Percentiles rank a stretch among this genome's conserved stretches.
Evolutionary conservation across 495 filamentous ascomycete species (phyloP).

Genomic region (Trypethelium eluteriae): DNA sequence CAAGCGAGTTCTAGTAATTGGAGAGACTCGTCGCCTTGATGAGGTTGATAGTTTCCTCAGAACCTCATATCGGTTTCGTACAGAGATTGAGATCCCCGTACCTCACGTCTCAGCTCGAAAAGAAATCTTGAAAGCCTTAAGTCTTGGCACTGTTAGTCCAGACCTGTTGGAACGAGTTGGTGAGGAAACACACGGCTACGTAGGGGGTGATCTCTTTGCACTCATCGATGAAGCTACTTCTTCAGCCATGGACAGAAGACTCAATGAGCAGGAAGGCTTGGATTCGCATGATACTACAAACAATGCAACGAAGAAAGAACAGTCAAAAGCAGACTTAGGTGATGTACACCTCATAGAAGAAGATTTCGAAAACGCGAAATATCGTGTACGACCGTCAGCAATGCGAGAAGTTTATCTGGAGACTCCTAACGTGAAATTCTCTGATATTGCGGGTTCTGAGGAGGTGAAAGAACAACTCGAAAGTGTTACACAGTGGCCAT

Average conservation of each 20-base stretch:
- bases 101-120: slow-evolving; percentile 64
- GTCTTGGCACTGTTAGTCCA: slow-evolving; percentile 37
- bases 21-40: slow-evolving; percentile 62
- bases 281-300: slow-evolving; percentile 15
- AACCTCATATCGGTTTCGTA: slow-evolving; percentile 55
- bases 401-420: slow-evolving; percentile 89
- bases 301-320: slow-evolving; percentile 12
- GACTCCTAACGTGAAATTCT: slow-evolving; percentile 77
- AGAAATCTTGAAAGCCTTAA: slow-evolving; percentile 60
- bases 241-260: not conserved
- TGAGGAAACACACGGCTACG: slow-evolving; percentile 59
- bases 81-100: slow-evolving; percentile 71
- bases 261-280: slow-evolving; percentile 1
- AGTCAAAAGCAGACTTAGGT: not conserved
- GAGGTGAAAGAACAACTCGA: slow-evolving; percentile 65
- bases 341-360: slow-evolving; percentile 29
- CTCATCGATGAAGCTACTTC: slow-evolving; percentile 36
- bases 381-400: slow-evolving; percentile 63
- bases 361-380: slow-evolving; percentile 51
- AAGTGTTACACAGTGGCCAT: slow-evolving; percentile 56
- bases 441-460: slow-evolving; percentile 83
- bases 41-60: slow-evolving; percentile 69
- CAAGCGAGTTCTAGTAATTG: slow-evolving; percentile 57
- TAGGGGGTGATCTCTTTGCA: slow-evolving; percentile 54
- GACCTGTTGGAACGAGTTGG: slow-evolving; percentile 36